phyloP scores from a whole-genome alignment of 306 rosid genomes.

The Elaeagnus macrophylla region DNA sequence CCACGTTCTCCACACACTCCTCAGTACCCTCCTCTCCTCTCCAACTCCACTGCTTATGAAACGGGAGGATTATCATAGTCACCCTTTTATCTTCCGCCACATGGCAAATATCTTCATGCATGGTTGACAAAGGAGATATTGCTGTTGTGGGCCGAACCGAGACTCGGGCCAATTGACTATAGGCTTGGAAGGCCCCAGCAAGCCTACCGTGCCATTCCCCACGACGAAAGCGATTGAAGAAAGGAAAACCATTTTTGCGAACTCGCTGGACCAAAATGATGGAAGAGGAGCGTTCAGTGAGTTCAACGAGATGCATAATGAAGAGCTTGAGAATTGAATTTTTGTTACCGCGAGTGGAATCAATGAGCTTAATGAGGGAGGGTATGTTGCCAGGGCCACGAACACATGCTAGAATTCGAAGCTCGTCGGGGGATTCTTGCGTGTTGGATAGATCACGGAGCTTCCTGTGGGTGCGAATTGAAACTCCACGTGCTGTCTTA shows the following conservation, averaged over 20 bases:
- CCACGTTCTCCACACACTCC: slow-evolving; percentile 32
- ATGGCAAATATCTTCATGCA: slow-evolving; percentile 73
- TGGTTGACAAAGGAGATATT: slow-evolving; percentile 52
- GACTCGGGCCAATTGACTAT: slow-evolving; percentile 53
- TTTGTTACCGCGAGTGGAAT: slow-evolving; percentile 44
- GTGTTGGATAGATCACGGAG: slow-evolving; percentile 34
- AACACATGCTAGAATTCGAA: slow-evolving; percentile 61
- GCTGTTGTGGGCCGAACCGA: slow-evolving; percentile 54
- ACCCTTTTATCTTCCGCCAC: slow-evolving; percentile 64
- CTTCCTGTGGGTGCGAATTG: slow-evolving; percentile 29
- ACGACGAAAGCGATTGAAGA: slow-evolving; percentile 37
- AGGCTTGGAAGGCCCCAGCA: slow-evolving; percentile 47
- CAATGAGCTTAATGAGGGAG: slow-evolving; percentile 41
- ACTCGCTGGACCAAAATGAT: slow-evolving; percentile 55
- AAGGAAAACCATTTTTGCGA: slow-evolving; percentile 59
- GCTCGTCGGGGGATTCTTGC: slow-evolving; percentile 14
- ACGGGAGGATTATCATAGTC: slow-evolving; percentile 60
- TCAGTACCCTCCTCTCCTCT: slow-evolving; percentile 10
- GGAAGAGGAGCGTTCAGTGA: slow-evolving; percentile 71
- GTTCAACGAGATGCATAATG: slow-evolving; percentile 73
- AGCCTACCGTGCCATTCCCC: slow-evolving; percentile 41
- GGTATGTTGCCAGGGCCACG: slow-evolving; percentile 56
- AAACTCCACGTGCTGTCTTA: slow-evolving; percentile 45
- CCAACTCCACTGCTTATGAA: slow-evolving; percentile 52
- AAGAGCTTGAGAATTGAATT: slow-evolving; percentile 44